These are phyloP conservation scores for Emergomyces orientalis DNA, from an alignment of 2,329 filamentous ascomycete species.

Conservation along the genomic window DNA sequence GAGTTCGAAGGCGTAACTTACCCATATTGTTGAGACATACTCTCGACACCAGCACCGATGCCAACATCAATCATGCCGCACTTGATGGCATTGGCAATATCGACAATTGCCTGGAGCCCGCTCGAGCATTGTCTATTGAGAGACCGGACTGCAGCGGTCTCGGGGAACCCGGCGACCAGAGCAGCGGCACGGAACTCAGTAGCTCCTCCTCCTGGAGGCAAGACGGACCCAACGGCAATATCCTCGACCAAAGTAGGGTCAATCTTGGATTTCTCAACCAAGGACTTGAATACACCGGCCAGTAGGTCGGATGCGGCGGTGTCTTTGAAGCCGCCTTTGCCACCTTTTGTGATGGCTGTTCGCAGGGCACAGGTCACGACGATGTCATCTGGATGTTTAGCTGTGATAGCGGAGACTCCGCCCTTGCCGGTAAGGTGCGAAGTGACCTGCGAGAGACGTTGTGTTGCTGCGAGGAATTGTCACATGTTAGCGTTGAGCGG, in stretches of 20 bases:
- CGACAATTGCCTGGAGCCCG: constrained; percentile 83
- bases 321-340: constrained; percentile 92
- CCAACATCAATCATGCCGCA: constrained; percentile 91
- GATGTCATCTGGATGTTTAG: constrained; percentile 56
- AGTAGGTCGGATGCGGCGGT: constrained; percentile 80
- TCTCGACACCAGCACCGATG: constrained; percentile 90
- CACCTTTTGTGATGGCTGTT: constrained; percentile 84
- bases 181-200: constrained; percentile 94
- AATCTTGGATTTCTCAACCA: constrained; percentile 78
- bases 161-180: constrained; percentile 83
- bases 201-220: constrained; percentile 85
- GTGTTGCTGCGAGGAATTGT: constrained; percentile 38
- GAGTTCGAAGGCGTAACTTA: constrained; percentile 34
- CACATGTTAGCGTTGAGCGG: constrained; percentile 17
- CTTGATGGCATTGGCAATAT: constrained; percentile 88
- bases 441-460: constrained; percentile 51
- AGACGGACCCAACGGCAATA: constrained; percentile 81
- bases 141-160: constrained; percentile 70
- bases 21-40: constrained; percentile 91
- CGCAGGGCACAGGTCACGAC: constrained; percentile 90
- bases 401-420: constrained; percentile 28
- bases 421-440: constrained; percentile 43
- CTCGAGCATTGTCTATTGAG: constrained; percentile 93
- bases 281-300: constrained; percentile 67
- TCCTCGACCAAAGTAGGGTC: constrained; percentile 85